Evolutionary conservation across 768 basidiomycete genomes (phyloP), one percentile per base, ranked within the genome.

Genomic region (Hypholoma sublateritium): DNA sequence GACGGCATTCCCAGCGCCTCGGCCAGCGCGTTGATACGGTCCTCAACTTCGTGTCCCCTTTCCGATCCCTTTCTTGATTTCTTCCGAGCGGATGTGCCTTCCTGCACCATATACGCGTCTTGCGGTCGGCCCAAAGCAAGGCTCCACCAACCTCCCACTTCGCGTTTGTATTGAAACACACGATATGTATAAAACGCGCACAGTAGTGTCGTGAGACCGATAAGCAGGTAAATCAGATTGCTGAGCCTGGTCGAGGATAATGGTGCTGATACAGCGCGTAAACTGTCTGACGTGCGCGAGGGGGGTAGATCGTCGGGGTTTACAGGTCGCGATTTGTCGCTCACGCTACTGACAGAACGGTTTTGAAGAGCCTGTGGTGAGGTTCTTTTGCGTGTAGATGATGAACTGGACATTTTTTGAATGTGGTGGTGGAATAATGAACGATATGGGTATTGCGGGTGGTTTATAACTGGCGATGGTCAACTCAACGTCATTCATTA

Each of bases 131-230:
- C 79, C 5, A 81, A 58, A 0, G 76, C 73, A 9, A 81, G 62
- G 55, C 78, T 81, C 84, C 85, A 86, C 87, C 86, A 85, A 7
- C 84, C 83, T 0, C 82, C 82, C 11, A 79, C 81, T 11, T 82
- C 77, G 0, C 73, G 69, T 63, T 80, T 80, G 73, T 77, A 80
- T 59, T 83, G 73, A 14, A 79, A 41, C 3, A 75, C 47, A 6
- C 80, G 75, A 59, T 81, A 87, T 3, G 77, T 63, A 66, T 86
- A 86, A 68, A 80, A 85, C 5, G 70, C 76, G 17, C 74, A 65
- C 19, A 85, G 61, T 13, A 84, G 62, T 2, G 77, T 62, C 13
- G 74, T 74, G 45, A 79, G 58, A 8, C 76, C 39, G 24, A 77
- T 66, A 50, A 87, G 63, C 50, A 73, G 57, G 66, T 86, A 85